Evolutionary conservation across 2,329 filamentous ascomycete species (phyloP).

Genomic region (Gremmenia infestans): DNA sequence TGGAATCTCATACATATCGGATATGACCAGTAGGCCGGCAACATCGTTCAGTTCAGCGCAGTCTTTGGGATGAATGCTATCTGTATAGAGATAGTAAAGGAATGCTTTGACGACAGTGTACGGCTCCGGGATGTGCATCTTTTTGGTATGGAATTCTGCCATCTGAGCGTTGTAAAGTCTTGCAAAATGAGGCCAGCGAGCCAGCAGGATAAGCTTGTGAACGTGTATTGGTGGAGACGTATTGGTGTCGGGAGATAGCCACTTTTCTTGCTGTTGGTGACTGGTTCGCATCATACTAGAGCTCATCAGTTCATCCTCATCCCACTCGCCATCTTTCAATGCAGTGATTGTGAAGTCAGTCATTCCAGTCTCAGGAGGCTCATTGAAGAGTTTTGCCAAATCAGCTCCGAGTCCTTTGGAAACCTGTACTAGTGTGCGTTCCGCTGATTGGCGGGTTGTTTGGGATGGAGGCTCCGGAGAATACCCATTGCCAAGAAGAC

Average conservation of each 20-base stretch:
- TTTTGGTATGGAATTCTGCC: constrained; percentile 94
- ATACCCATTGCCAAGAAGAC: constrained; percentile 77
- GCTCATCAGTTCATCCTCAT: constrained; percentile 55
- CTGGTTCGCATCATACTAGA: constrained; percentile 44
- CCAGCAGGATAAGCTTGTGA: constrained; percentile 88
- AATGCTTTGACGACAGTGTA: constrained; percentile 93
- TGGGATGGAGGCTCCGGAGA: constrained; percentile 49
- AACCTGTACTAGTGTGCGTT: constrained; percentile 43
- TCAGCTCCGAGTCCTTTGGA: constrained; percentile 75
- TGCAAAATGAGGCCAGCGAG: constrained; percentile 94
- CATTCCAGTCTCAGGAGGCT: constrained; percentile 75
- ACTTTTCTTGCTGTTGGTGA: constrained; percentile 39
- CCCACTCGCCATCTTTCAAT: constrained; percentile 66
- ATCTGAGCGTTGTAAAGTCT: constrained; percentile 90
- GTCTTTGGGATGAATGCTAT: constrained; percentile 67
- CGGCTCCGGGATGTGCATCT: constrained; percentile 96
- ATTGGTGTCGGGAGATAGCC: constrained; percentile 55
- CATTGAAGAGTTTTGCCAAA: constrained; percentile 80
- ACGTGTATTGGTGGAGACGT: constrained; percentile 87
- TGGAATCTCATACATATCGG: constrained; percentile 96
- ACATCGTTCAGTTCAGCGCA: constrained; percentile 72
- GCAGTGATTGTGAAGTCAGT: constrained; percentile 91
- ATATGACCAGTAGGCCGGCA: constrained; percentile 92
- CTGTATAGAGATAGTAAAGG: constrained; percentile 93
- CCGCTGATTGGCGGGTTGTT: constrained; percentile 42